Evolutionary conservation across 148 eudicot genomes (phyloP).

Genomic region (Talinum fruticosum): DNA sequence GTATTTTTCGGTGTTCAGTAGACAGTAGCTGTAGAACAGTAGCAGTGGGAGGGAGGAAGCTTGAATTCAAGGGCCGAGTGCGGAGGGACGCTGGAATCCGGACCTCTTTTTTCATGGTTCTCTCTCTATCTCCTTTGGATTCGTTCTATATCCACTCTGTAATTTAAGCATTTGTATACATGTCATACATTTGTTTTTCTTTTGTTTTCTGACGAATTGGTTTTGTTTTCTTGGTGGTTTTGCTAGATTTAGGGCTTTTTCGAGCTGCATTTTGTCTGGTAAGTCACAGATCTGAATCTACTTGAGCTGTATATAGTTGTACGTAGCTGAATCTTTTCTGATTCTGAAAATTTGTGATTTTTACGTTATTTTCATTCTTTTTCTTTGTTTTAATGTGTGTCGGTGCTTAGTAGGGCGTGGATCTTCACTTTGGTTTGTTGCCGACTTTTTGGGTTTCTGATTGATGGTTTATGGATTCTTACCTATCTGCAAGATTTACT

Average conservation of each 20-base stretch:
- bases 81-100: too few relatives aligned
- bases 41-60: constrained; percentile 9
- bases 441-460: background rate
- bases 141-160: background rate
- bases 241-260: constrained; percentile 36
- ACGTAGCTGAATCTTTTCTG: constrained; percentile 13
- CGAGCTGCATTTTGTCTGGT: constrained; percentile 29
- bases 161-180: background rate
- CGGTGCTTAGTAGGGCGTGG: constrained; percentile 15
- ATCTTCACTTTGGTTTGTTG: constrained; percentile 12
- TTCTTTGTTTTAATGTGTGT: constrained; percentile 6
- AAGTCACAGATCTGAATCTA: constrained; percentile 38
- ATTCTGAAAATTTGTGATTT: constrained; percentile 9
- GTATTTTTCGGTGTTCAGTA: constrained; percentile 20
- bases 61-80: too few relatives aligned
- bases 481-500: background rate
- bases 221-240: constrained; percentile 5
- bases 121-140: constrained; percentile 6
- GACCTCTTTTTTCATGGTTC: constrained; percentile 9
- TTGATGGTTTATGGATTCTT: background rate
- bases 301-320: background rate
- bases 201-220: background rate
- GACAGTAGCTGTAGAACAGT: constrained; percentile 22
- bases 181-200: too few relatives aligned
- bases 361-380: constrained; percentile 5